phyloP scores from a whole-genome alignment of 192 early-diverging fungal genomes.

The Rhizoclosmatium sp. region DNA sequence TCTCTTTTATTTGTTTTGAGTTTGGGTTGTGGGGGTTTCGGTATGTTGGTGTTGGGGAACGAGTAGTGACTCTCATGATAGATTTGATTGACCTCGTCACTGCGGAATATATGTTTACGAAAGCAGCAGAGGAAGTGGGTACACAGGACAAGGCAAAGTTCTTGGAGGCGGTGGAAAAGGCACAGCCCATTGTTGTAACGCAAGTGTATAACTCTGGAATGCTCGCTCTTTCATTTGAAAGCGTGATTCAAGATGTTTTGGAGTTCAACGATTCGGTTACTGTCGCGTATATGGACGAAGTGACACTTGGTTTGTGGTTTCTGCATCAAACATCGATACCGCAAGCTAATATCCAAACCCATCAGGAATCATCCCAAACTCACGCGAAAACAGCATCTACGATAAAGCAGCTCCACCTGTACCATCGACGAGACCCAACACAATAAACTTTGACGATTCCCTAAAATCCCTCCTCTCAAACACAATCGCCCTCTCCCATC shows the following conservation, averaged over 20 bases:
- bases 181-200: constrained; percentile 35
- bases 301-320: background rate
- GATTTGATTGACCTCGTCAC: constrained; percentile 13
- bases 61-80: background rate
- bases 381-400: constrained; percentile 5
- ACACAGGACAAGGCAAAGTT: background rate
- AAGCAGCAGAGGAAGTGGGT: background rate
- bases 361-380: background rate
- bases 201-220: constrained; percentile 52
- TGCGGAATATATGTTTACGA: constrained; percentile 16
- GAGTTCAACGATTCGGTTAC: constrained; percentile 44
- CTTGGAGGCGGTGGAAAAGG: constrained; percentile 6
- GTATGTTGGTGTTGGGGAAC: no score
- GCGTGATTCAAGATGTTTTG: constrained; percentile 45
- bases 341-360: background rate
- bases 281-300: constrained; percentile 18
- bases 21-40: background rate
- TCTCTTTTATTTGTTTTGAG: background rate
- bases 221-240: constrained; percentile 50
- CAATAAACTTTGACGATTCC: constrained; percentile 47
- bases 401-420: background rate
- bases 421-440: background rate
- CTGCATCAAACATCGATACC: background rate
- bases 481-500: constrained; percentile 45
- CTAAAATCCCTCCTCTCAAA: constrained; percentile 49